phyloP scores from a whole-genome alignment of 306 rosid genomes.

The Castanospermum australe region DNA sequence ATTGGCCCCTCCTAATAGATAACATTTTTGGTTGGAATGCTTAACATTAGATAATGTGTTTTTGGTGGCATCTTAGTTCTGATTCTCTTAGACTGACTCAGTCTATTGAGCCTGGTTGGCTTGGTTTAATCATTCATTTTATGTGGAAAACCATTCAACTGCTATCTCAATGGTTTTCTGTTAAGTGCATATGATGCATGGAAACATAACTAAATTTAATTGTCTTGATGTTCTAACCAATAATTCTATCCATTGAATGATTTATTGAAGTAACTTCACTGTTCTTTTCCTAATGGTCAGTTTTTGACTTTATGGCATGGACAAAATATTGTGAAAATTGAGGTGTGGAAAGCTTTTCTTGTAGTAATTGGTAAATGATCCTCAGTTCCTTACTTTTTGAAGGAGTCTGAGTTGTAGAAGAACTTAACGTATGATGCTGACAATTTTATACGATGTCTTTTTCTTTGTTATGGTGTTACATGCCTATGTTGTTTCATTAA shows the following conservation, averaged over 20 bases:
- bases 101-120: neutral
- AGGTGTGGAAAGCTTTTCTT: neutral
- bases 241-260: neutral
- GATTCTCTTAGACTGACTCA: neutral
- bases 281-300: neutral
- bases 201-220: neutral
- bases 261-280: neutral
- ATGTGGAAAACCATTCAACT: neutral
- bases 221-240: neutral
- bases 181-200: neutral
- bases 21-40: neutral
- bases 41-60: neutral
- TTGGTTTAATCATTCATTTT: neutral
- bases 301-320: neutral
- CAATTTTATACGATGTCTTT: neutral
- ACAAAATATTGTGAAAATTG: neutral
- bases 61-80: neutral
- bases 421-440: neutral
- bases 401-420: neutral
- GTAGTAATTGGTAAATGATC: neutral
- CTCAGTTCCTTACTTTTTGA: neutral
- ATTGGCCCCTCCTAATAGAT: neutral
- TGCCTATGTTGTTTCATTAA: no score
- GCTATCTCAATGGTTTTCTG: neutral
- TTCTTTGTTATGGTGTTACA: neutral